Base-by-base conservation (phyloP, 768 basidiomycete genomes). In the Zangia roseola region DNA sequence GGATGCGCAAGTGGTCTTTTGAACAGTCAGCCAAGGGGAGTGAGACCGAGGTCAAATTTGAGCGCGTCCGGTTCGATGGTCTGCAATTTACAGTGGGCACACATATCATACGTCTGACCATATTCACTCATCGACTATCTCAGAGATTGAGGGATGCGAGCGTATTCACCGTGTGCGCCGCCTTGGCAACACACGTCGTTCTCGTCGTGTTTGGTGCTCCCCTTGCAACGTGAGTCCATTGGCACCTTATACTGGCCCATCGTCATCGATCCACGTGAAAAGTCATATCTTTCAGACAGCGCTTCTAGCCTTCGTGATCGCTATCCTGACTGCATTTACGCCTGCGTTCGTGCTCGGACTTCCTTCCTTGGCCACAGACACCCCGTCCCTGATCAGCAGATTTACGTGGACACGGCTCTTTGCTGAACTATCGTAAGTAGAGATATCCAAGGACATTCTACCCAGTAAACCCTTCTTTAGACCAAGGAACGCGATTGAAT, bases 341-440 rank as follows among this genome's bases (percentile, higher is more conserved):
- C 83, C 90, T 10, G 78, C 82, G 2, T 89, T 87, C 61, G 74
- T 82, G 3, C 71, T 92, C 16, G 89, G 89, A 7, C 53, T 73
- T 3, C 87, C 89, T 0, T 76, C 75, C 31, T 55, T 80, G 14
- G 66, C 68, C 19, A 65, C 63, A 17, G 69, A 72, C 39, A 68
- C 73, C 7, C 61, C 67, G 14, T 74, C 83, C 2, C 59, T 83
- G 30, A 65, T 81, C 45, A 78, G 75, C 38, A 76, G 86, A 36
- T 74, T 84, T 62, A 78, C 79, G 6, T 91, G 91, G 86, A 75
- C 81, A 20, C 79, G 89, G 42, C 72, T 97, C 34, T 94, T 94
- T 61, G 87, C 80, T 40, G 88, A 93, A 55, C 70, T 89, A 52
- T 77, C 79, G 94, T 95, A 62, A 65, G 91, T 83, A 4, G 45